Percentiles rank a stretch among this genome's conserved stretches.
Conservation (phyloP, 176 grass and related monocot species). For the Puccinellia tenuiflora region DNA sequence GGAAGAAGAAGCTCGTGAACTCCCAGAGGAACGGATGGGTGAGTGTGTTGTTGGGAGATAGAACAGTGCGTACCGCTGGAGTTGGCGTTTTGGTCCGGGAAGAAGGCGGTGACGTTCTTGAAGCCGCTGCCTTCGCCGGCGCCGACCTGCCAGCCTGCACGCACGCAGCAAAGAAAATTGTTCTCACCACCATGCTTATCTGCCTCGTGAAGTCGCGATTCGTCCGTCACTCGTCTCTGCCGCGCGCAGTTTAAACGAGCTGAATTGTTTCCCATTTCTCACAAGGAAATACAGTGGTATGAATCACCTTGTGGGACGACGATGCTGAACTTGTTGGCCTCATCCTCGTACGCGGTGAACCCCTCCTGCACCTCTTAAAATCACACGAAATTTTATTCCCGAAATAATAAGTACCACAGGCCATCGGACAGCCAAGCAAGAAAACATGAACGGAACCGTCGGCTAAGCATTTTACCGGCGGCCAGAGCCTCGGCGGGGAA, state of each 20-base stretch:
- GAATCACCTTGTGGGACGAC: conserved; percentile 58
- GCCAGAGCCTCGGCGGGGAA: conserved; percentile 23
- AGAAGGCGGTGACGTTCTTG: conserved; percentile 79
- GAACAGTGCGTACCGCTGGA: conserved; percentile 47
- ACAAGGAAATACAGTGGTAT: neutral
- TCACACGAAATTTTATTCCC: neutral
- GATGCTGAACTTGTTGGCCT: conserved; percentile 66
- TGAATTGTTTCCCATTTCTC: neutral
- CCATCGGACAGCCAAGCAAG: neutral
- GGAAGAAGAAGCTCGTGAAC: neutral
- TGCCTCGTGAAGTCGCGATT: neutral
- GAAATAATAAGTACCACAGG: neutral
- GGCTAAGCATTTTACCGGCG: conserved; percentile 17
- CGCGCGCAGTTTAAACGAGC: neutral
- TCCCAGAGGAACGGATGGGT: neutral
- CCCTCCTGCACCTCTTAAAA: conserved; percentile 51
- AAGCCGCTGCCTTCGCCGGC: conserved; percentile 53
- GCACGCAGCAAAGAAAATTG: neutral
- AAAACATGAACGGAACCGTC: neutral
- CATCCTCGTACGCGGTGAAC: conserved; percentile 62
- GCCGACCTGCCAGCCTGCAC: conserved; percentile 72
- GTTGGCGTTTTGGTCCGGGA: conserved; percentile 56
- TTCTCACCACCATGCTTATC: neutral
- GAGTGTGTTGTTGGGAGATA: neutral
- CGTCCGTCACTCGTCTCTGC: neutral